Evolutionary conservation across 805 yeast genomes (phyloP), one percentile per base, ranked within the genome.

Genomic region (Pichia kluyveri): DNA sequence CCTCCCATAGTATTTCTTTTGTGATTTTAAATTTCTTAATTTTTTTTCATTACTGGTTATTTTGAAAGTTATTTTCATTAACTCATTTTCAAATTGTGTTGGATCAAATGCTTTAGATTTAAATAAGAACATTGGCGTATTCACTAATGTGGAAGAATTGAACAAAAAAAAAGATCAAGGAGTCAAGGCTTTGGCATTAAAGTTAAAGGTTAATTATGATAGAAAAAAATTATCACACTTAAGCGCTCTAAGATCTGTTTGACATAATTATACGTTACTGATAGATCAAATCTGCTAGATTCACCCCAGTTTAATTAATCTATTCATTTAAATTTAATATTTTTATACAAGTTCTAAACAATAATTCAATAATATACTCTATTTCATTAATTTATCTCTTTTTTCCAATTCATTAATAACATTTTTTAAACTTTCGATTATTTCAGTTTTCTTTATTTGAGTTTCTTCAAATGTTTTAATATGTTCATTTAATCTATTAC

Each of bases 71-170:
- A 76, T 46, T 2, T 54, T 40, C 19, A 71, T 67, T 38, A 76
- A 59, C 32, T 71, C 70, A 49, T 62, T 66, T 49, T 76, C 80
- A 55, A 69, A 75, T 39, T 55, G 51, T 27, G 68, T 67, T 6
- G 77, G 72, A 48, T 73, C 71, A 52, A 74, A 69, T 46, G 56
- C 56, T 41, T 59, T 65, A 1, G 68, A 59, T 41, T 55, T 56
- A 18, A 56, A 57, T 9, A 62, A 44, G 41, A 52, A 48, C 51
- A 48, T 37, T 17, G 11, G 5, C 18, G 6, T 8, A 12, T 11
- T n/a, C n/a, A 30, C 32, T 4, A 30, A 23, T 23, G 10, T 34
- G 8, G 3, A 37, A 1, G 8, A 18, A 37, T 37, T 34, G 37
- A 34, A 7, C 4, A 34, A 34, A 34, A 7, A 15, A 34, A 6